Base-by-base conservation (phyloP, 1,139 yeast genomes). In the Meyerozyma sp. region DNA sequence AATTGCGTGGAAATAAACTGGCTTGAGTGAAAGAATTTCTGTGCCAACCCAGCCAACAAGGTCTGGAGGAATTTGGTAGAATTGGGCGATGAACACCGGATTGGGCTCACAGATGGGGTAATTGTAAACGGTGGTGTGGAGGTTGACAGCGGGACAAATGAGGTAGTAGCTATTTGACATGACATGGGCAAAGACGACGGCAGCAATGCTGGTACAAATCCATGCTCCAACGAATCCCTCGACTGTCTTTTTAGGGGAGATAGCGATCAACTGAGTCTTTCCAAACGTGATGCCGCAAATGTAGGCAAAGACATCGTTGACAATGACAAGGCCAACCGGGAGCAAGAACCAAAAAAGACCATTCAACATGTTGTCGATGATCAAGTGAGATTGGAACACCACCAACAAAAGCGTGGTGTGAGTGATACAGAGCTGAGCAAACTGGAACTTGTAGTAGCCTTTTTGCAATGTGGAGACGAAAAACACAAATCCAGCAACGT, bases 201-300 rank as follows among this genome's bases (percentile, higher is more conserved):
- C 90, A 48, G 88, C 82, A 40, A 86, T 49, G 7, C 88, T 82
- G 10, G 99, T 93, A 62, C 95, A 91, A 42, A 89, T 67, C 98
- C 98, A 93, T 20, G 98, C 99, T 43, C 99, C 99, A 40, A 91
- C 68, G 59, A 93, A 93, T 3, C 99, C 99, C 67, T 93, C 99
- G 25, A 91, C 91, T 1, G 99, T 93, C 68, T 93, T 93, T 65
- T 93, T 93, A 42, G 99, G 98, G 13, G 96, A 88, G 51, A 93
- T 88, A 46, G 87, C 91, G 57, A 94, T 89, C 57, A 93, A 79
- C 60, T 88, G 96, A 40, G 98, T 91, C 51, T 77, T 80, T 42
- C 99, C 99, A 68, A 93, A 90, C 1, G 98, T 88, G 53, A 93
- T 93, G 41, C 99, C 99, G 68, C 98, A 93, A 46, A 93, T 73